phyloP scores from a whole-genome alignment of 2,329 filamentous ascomycete species.

The Plenodomus tracheiphilus region DNA sequence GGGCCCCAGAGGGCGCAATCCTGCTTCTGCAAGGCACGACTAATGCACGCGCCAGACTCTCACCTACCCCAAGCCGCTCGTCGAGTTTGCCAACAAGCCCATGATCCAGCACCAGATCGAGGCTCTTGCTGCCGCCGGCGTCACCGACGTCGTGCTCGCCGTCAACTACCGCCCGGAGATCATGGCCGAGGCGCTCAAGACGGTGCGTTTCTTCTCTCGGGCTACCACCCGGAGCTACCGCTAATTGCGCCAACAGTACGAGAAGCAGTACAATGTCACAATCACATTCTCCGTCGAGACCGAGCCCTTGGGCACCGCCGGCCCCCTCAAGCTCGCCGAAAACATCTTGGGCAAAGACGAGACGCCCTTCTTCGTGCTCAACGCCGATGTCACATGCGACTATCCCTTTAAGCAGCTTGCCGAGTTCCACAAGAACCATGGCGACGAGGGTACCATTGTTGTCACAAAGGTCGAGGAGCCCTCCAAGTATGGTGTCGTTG shows the following conservation, averaged over 20 bases:
- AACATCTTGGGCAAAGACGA: constrained; percentile 91
- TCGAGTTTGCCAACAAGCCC: constrained; percentile 98
- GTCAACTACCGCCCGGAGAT: constrained; percentile 99
- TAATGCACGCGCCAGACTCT: constrained; percentile 68
- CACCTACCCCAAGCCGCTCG: constrained; percentile 93
- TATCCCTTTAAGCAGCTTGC: constrained; percentile 91
- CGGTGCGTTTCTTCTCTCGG: constrained; percentile 59
- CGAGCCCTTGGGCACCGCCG: constrained; percentile 92
- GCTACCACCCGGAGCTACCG: constrained; percentile 2
- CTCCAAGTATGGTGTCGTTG: constrained; percentile 97
- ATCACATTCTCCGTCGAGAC: constrained; percentile 97
- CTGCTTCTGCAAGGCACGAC: constrained; percentile 12
- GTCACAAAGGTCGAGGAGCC: constrained; percentile 99
- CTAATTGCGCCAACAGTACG: constrained; percentile 62
- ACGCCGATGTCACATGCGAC: constrained; percentile 97
- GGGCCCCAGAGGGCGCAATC: background rate
- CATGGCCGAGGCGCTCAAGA: constrained; percentile 91
- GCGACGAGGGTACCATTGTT: constrained; percentile 94
- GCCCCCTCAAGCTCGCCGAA: constrained; percentile 93
- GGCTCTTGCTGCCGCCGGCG: constrained; percentile 87
- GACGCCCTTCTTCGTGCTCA: constrained; percentile 94
- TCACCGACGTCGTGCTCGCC: constrained; percentile 95
- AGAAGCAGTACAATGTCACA: constrained; percentile 87
- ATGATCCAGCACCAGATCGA: constrained; percentile 99
- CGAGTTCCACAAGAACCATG: constrained; percentile 89